A percentile compares a stretch with the other conserved stretches of the same genome.
Evolutionary conservation across 1,284 basidiomycete genomes (phyloP).

Genomic region (Ganoderma leucocontextum): DNA sequence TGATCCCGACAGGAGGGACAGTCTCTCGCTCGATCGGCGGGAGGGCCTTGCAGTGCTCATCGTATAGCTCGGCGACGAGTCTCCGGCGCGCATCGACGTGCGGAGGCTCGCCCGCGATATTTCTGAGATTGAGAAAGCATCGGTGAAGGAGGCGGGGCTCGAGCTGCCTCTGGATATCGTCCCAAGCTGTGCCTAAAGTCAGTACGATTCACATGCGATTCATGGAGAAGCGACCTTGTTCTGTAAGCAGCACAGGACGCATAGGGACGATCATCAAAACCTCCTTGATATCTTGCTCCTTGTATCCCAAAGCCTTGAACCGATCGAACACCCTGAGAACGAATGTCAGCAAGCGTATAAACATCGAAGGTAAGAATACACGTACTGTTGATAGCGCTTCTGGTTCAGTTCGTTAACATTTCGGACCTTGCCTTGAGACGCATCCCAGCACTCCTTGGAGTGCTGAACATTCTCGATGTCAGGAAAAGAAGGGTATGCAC

Average conservation of each 20-base stretch:
- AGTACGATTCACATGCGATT: not conserved
- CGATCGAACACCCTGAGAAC: constrained; percentile 1
- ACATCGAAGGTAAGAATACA: not conserved
- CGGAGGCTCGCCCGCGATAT: not conserved
- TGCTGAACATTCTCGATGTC: not conserved
- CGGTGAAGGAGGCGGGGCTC: constrained; percentile 1
- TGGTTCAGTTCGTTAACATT: not conserved
- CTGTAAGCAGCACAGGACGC: not conserved
- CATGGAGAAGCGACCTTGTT: not conserved
- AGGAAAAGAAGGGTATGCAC: not conserved
- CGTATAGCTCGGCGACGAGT: not conserved
- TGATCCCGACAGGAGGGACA: not conserved
- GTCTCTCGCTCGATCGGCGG: not conserved
- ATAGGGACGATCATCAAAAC: not conserved
- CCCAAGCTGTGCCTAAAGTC: not conserved
- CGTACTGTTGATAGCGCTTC: not conserved
- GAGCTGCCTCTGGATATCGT: not conserved
- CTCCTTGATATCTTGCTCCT: not conserved
- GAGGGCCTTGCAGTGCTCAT: not conserved
- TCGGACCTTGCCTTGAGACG: not conserved
- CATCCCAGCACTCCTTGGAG: not conserved
- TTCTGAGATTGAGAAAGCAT: not conserved
- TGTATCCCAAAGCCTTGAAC: not conserved
- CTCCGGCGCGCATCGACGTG: not conserved
- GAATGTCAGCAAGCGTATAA: not conserved